phyloP scores from a whole-genome alignment of 176 grass and related monocot species.

The Carex littledalei region DNA sequence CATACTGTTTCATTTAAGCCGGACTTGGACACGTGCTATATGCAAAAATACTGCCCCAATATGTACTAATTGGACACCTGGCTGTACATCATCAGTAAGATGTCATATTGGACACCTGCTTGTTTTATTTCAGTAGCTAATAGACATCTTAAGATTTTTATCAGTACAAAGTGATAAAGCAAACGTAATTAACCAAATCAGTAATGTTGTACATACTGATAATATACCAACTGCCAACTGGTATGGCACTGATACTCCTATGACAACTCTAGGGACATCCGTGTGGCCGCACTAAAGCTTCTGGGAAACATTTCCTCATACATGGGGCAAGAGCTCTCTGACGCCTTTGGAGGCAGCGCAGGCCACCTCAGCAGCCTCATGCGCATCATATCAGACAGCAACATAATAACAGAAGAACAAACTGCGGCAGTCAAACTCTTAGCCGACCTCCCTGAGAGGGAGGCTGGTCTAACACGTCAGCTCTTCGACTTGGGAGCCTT shows the following conservation, averaged over 20 bases:
- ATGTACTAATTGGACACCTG: not conserved
- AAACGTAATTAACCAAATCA: not conserved
- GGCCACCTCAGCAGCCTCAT: conserved; percentile 49
- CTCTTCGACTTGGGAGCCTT: conserved; percentile 57
- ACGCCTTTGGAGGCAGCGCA: conserved; percentile 35
- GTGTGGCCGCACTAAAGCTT: conserved; percentile 64
- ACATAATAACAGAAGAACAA: conserved; percentile 63
- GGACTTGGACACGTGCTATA: not conserved
- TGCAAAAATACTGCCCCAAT: too few relatives aligned
- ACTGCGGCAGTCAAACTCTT: conserved; percentile 53
- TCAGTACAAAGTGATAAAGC: not conserved
- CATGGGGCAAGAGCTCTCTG: conserved; percentile 67
- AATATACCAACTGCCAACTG: not conserved
- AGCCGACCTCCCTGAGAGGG: conserved; percentile 57
- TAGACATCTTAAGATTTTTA: not conserved
- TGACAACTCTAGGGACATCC: conserved; percentile 39
- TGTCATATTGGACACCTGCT: not conserved
- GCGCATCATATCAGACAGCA: conserved; percentile 23
- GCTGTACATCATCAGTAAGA: not conserved
- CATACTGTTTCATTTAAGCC: not conserved
- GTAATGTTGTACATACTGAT: not conserved
- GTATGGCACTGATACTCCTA: not conserved
- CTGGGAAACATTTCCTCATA: conserved; percentile 66
- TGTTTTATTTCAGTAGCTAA: not conserved
- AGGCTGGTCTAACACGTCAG: conserved; percentile 42